Evolutionary conservation across 2,329 filamentous ascomycete genomes (phyloP).

Genomic region (Cytospora mali): DNA sequence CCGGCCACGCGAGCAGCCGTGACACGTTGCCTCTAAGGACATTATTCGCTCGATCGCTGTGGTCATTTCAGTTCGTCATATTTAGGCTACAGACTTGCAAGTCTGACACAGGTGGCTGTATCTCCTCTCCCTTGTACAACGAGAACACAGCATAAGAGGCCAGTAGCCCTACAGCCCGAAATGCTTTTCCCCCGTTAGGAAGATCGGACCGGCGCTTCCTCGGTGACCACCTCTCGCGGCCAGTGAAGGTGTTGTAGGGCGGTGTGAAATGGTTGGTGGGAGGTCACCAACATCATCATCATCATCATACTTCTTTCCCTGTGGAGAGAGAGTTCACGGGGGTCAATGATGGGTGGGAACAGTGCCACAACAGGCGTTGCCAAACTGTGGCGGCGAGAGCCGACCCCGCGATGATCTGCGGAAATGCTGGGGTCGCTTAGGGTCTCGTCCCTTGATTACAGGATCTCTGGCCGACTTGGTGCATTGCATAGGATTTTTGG

Average conservation of each 20-base stretch:
- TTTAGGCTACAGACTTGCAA: not conserved
- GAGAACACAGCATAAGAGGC: constrained; percentile 4
- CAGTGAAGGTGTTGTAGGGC: constrained; percentile 1
- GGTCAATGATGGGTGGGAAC: constrained; percentile 10
- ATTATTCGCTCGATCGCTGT: not conserved
- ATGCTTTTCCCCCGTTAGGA: not conserved
- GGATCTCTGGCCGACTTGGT: not conserved
- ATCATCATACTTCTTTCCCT: constrained; percentile 1
- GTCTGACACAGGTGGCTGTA: constrained; percentile 1
- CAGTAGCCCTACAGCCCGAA: constrained; percentile 17
- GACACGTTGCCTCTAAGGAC: not conserved
- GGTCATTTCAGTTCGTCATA: not conserved
- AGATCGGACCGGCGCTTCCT: constrained; percentile 18
- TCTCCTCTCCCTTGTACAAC: constrained; percentile 6
- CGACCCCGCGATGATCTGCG: constrained; percentile 21
- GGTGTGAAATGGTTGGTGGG: constrained; percentile 17
- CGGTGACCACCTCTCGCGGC: constrained; percentile 16
- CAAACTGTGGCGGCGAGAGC: constrained; percentile 15
- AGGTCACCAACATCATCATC: constrained; percentile 8
- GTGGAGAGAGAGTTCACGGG: constrained; percentile 19
- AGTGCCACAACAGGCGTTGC: not conserved
- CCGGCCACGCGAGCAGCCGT: not conserved
- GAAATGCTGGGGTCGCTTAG: constrained; percentile 14
- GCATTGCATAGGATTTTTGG: not conserved
- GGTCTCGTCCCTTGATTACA: not conserved